Percentiles rank a stretch among this genome's conserved stretches.
phyloP scores from a whole-genome alignment of 108 stramenopile species.

The Heterococcus sp. region DNA sequence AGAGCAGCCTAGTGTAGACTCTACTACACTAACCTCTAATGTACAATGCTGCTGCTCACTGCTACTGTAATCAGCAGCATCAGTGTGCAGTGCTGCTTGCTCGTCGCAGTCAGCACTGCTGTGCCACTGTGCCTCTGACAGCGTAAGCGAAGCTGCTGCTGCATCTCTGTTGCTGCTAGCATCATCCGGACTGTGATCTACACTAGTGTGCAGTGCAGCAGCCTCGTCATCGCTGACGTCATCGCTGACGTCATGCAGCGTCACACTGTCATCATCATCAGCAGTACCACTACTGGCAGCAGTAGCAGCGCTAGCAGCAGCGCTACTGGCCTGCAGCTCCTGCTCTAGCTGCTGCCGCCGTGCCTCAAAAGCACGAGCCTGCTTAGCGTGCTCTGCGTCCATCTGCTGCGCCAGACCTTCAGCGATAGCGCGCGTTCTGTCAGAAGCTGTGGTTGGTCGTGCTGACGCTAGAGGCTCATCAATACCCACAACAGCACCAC shows the following conservation, averaged over 20 bases:
- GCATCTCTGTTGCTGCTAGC: too few species aligned
- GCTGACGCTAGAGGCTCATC: too few species aligned
- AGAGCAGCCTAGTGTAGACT: slow-evolving; percentile 15
- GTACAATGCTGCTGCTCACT: too few species aligned
- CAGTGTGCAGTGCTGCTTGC: not conserved
- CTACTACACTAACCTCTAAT: slow-evolving; percentile 16
- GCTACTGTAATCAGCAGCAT: not conserved
- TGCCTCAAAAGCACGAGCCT: slow-evolving; percentile 5
- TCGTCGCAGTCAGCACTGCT: too few species aligned
- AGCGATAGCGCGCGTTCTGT: not conserved
- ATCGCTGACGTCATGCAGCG: too few species aligned
- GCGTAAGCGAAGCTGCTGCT: not conserved
- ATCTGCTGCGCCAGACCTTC: slow-evolving; percentile 21
- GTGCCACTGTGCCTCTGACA: not conserved
- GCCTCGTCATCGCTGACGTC: too few species aligned
- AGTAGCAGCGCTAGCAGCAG: not conserved
- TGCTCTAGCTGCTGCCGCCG: not conserved
- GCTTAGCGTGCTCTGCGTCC: slow-evolving; percentile 16
- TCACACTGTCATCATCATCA: too few species aligned
- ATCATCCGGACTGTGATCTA: not conserved
- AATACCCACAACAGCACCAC: not conserved
- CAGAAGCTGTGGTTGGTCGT: not conserved
- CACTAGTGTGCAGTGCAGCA: not conserved
- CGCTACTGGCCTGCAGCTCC: not conserved
- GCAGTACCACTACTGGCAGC: not conserved